phyloP scores from a whole-genome alignment of 495 filamentous ascomycete genomes.

The Pyronema omphalodes region DNA sequence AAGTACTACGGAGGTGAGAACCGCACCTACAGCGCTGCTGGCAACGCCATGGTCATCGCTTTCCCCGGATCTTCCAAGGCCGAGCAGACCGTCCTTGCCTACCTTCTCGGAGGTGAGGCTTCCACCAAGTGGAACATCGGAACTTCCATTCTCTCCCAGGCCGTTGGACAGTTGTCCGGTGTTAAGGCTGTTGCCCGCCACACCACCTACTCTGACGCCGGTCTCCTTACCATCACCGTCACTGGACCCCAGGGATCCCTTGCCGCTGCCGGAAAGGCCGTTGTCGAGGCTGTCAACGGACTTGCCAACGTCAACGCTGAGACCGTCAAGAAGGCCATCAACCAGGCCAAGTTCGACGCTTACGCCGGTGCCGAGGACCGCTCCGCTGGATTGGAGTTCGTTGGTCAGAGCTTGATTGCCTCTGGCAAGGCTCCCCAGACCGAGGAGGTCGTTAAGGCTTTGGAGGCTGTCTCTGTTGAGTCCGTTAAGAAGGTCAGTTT shows the following conservation, averaged over 20 bases:
- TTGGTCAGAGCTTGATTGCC: slow-evolving; percentile 44
- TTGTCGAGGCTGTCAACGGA: slow-evolving; percentile 62
- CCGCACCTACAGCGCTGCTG: slow-evolving; percentile 54
- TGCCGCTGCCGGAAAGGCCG: slow-evolving; percentile 37
- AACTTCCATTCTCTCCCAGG: slow-evolving; percentile 74
- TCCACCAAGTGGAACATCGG: slow-evolving; percentile 91
- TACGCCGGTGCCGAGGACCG: slow-evolving; percentile 56
- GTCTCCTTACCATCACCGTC: slow-evolving; percentile 67
- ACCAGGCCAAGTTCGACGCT: slow-evolving; percentile 82
- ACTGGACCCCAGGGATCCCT: slow-evolving; percentile 52
- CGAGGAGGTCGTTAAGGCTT: slow-evolving; percentile 55
- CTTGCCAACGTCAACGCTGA: slow-evolving; percentile 60
- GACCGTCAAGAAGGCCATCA: slow-evolving; percentile 75
- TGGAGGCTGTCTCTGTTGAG: slow-evolving; percentile 64
- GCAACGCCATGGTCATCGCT: slow-evolving; percentile 65
- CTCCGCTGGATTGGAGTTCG: slow-evolving; percentile 26
- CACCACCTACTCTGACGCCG: slow-evolving; percentile 80
- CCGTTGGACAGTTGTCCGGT: slow-evolving; percentile 43
- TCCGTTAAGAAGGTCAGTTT: slow-evolving; percentile 69
- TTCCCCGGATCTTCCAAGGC: slow-evolving; percentile 85
- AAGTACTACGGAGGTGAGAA: slow-evolving; percentile 93
- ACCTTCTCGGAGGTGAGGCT: slow-evolving; percentile 76
- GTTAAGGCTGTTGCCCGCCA: slow-evolving; percentile 50
- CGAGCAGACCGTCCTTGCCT: slow-evolving; percentile 71
- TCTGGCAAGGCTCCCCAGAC: slow-evolving; percentile 73